These are phyloP conservation scores for Persicaria tinctoria DNA, from an alignment of 148 eudicot species.

Conservation along the genomic window DNA sequence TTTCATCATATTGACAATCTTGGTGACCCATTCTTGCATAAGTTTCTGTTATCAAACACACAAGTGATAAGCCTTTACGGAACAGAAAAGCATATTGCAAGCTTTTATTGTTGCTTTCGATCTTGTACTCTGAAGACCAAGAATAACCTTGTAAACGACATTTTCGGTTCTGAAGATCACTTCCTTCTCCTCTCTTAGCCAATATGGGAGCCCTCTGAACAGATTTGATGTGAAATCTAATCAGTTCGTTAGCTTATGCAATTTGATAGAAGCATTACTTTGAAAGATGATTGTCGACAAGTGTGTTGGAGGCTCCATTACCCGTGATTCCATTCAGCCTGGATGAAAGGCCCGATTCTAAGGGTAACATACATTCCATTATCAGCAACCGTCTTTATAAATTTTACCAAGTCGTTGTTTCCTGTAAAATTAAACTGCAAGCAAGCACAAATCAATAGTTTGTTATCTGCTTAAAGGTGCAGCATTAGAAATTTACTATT, in stretches of 20 bases:
- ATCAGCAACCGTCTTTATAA: constrained; percentile 50
- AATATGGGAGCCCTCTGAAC: constrained; percentile 42
- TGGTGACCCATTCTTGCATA: constrained; percentile 66
- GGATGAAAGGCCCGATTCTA: constrained; percentile 52
- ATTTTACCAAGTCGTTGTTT: constrained; percentile 49
- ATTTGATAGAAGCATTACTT: too few species aligned
- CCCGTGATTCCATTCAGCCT: constrained; percentile 71
- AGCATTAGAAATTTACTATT: too few species aligned
- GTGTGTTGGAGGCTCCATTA: constrained; percentile 9
- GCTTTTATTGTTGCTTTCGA: too few species aligned
- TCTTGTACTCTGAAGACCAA: too few species aligned
- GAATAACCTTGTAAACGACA: constrained; percentile 42
- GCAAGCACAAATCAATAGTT: not conserved
- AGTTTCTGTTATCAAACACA: constrained; percentile 21
- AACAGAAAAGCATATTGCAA: too few species aligned
- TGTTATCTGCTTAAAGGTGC: too few species aligned
- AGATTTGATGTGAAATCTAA: too few species aligned
- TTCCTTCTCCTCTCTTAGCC: constrained; percentile 45
- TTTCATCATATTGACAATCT: constrained; percentile 68
- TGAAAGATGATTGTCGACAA: too few species aligned
- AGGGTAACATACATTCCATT: constrained; percentile 37
- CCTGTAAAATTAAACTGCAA: constrained; percentile 63
- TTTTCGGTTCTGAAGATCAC: constrained; percentile 38
- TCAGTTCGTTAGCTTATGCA: too few species aligned
- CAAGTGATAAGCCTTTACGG: not conserved